These are phyloP conservation scores for Aureobasidium sp. DNA, from an alignment of 2,329 filamentous ascomycete genomes.

Conservation along the genomic window DNA sequence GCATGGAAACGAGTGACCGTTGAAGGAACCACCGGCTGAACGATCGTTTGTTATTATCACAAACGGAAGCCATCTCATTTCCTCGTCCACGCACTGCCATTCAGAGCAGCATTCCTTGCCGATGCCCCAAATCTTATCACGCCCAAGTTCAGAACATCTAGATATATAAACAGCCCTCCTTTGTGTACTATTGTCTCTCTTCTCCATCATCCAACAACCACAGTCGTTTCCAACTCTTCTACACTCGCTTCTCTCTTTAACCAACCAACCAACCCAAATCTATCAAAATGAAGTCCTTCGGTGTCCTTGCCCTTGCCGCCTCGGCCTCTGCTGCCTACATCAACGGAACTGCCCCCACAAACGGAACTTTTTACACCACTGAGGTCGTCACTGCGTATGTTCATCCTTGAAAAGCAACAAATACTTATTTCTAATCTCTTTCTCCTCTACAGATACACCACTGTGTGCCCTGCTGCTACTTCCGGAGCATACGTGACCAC, in stretches of 20 bases:
- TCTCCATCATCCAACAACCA: conserved; percentile 5
- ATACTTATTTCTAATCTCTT: background rate
- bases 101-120: conserved; percentile 1
- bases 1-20: background rate
- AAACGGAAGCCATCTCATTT: conserved; percentile 5
- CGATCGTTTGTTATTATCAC: background rate
- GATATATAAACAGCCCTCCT: conserved; percentile 8
- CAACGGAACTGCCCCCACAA: background rate
- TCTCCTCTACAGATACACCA: conserved; percentile 6
- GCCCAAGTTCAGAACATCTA: background rate
- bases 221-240: background rate
- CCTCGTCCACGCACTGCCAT: background rate
- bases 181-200: background rate
- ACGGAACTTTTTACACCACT: background rate
- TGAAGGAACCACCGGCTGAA: background rate
- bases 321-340: conserved; percentile 8
- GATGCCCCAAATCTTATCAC: background rate
- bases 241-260: conserved; percentile 8
- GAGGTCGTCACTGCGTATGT: conserved; percentile 9
- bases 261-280: background rate
- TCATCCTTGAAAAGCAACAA: background rate
- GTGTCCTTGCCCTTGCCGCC: conserved; percentile 6
- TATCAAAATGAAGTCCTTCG: conserved; percentile 12
- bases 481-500: background rate
- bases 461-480: conserved; percentile 11